Evolutionary conservation across 2,329 filamentous ascomycete species (phyloP).

Genomic region (Penicillium sp.): DNA sequence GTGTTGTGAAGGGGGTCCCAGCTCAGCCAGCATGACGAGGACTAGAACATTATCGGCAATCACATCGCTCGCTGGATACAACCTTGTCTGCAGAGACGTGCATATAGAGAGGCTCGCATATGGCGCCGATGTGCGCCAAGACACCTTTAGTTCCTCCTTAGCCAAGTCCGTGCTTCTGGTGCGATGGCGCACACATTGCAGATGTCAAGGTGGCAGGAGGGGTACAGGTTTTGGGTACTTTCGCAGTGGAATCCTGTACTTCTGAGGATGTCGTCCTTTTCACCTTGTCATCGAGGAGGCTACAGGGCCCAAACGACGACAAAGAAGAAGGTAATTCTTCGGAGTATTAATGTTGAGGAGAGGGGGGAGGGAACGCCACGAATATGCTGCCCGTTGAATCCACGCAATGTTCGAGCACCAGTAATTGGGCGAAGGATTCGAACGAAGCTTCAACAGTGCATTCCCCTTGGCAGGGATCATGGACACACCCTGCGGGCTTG

Average conservation of each 20-base stretch:
- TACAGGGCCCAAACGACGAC: background rate
- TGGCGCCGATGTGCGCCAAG: background rate
- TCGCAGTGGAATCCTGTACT: background rate
- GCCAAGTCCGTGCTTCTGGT: background rate
- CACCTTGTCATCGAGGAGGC: background rate
- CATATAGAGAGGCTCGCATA: background rate
- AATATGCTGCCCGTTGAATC: constrained; percentile 3
- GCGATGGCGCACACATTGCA: constrained; percentile 2
- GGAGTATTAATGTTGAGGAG: background rate
- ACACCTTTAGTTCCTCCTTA: background rate
- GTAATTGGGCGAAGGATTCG: constrained; percentile 4
- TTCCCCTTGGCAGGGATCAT: background rate
- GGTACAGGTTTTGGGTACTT: background rate
- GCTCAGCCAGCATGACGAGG: constrained; percentile 4
- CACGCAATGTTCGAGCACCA: constrained; percentile 13
- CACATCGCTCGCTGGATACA: background rate
- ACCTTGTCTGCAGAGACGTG: background rate
- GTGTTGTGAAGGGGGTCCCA: constrained; percentile 16
- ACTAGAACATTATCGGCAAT: background rate
- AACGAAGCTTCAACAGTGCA: constrained; percentile 11
- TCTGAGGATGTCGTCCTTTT: background rate
- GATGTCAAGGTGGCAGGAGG: background rate
- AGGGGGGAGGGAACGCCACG: constrained; percentile 4
- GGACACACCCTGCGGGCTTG: background rate
- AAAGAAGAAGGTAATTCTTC: background rate